Base-by-base conservation (phyloP, 352 stramenopile species). In the Blastocystis sp. region DNA sequence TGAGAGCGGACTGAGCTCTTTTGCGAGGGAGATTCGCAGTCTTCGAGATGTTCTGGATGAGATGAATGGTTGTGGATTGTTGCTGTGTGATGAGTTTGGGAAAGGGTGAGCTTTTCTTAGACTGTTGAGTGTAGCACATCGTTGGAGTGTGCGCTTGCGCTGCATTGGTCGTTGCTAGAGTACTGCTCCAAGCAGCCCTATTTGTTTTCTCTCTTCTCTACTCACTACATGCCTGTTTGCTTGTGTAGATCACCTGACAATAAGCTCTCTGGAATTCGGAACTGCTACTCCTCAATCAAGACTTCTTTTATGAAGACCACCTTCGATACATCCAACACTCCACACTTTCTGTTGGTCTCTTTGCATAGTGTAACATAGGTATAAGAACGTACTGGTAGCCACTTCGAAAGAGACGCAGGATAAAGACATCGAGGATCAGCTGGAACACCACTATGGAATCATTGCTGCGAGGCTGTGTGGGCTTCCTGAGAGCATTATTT, bases 1-100 rank as follows among this genome's bases (percentile, higher is more conserved):
- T 18, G 68, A 79, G 50, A n/a, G 47, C 15, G 15, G 41, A 20
- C 23, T 56, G 50, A 79, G 68, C 23, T 55, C 26, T 13, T 79
- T 79, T 34, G 68, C 68, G 11, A 13, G 68, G 20, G 68, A 79
- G 50, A 11, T 79, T 18, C 26, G 47, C 41, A n/a, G 47, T 34
- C 20, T 79, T 15, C 41, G 47, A 43, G 68, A 15, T 23, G 47
- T 79, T 39, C 37, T 43, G 1, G 68, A 56, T 13, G 41, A 20
- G 1, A 7, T 56, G 26, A 43, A 11, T 11, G 41, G 18, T 1
- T 43, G 11, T 11, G n/a, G 26, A 7, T 34, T 79, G 68, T 34
- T 56, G 18, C 50, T 79, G 11, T 56, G 41, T 23, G 68, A 79
- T 9, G 68, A 79, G 68, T 79, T 79, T 34, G 68, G 68, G 18